These are phyloP conservation scores for Plectosphaerella plurivora DNA, from an alignment of 2,329 filamentous ascomycete genomes.

Conservation along the genomic window DNA sequence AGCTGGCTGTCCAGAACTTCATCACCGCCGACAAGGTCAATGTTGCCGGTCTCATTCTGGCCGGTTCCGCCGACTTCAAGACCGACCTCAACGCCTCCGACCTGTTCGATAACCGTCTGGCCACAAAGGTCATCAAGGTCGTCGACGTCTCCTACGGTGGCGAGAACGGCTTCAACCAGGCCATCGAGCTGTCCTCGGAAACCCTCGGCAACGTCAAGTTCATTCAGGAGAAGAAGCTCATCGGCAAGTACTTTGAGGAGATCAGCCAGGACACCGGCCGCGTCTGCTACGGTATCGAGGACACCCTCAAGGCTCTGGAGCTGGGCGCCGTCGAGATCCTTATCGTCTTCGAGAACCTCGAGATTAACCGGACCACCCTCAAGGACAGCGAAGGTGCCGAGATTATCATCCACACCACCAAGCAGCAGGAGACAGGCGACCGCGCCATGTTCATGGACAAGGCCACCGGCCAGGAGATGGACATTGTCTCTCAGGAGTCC, in stretches of 20 bases:
- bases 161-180: constrained; percentile 99
- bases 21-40: constrained; percentile 99
- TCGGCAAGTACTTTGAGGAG: constrained; percentile 98
- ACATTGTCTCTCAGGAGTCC: constrained; percentile 77
- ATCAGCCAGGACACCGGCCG: constrained; percentile 97
- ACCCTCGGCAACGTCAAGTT: constrained; percentile 99
- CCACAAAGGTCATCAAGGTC: constrained; percentile 96
- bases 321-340: constrained; percentile 90
- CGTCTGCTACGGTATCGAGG: constrained; percentile 96
- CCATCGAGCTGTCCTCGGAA: constrained; percentile 91
- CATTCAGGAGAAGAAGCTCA: constrained; percentile 99
- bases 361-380: constrained; percentile 86
- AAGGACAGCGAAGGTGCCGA: constrained; percentile 73
- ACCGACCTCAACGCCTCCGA: constrained; percentile 97
- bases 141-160: constrained; percentile 98
- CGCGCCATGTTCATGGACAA: constrained; percentile 91
- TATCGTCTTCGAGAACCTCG: constrained; percentile 96
- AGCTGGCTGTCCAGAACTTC: constrained; percentile 97
- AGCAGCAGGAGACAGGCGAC: constrained; percentile 70
- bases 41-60: constrained; percentile 89
- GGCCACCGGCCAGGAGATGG: constrained; percentile 95
- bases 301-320: constrained; percentile 94
- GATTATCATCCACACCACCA: constrained; percentile 80
- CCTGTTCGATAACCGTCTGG: constrained; percentile 89
- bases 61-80: constrained; percentile 98